A percentile compares a stretch with the other conserved stretches of the same genome.
Conservation (phyloP, 2,329 filamentous ascomycete species). For the Curvularia sp. region DNA sequence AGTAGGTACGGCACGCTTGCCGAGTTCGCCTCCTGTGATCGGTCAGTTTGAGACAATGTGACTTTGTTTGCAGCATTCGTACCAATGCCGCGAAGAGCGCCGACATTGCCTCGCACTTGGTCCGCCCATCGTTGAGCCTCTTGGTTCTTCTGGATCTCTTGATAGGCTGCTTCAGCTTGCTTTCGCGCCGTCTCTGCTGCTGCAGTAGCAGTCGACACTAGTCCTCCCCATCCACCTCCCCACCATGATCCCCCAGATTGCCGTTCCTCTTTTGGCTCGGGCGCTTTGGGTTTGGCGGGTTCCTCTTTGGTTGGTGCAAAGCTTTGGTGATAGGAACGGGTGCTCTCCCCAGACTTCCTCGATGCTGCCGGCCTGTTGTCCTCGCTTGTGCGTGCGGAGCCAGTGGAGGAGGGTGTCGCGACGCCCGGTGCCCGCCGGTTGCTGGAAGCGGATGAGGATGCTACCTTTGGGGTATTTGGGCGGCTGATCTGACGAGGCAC, state of each 20-base stretch:
- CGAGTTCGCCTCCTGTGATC: slow-evolving; percentile 73
- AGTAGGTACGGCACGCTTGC: slow-evolving; percentile 80
- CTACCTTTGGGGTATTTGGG: slow-evolving; percentile 79
- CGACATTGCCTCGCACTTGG: slow-evolving; percentile 89
- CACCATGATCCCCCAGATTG: slow-evolving; percentile 58
- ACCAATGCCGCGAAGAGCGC: slow-evolving; percentile 78
- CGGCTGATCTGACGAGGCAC: slow-evolving; percentile 70
- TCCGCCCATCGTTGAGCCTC: slow-evolving; percentile 97
- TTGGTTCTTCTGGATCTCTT: slow-evolving; percentile 94
- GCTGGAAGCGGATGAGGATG: slow-evolving; percentile 54
- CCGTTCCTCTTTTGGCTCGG: slow-evolving; percentile 62
- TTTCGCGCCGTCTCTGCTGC: slow-evolving; percentile 86
- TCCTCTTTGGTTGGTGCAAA: slow-evolving; percentile 68
- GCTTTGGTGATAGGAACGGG: slow-evolving; percentile 72
- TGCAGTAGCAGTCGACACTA: slow-evolving; percentile 80
- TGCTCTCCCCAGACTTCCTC: slow-evolving; percentile 81
- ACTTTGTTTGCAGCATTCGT: slow-evolving; percentile 30
- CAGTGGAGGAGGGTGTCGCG: slow-evolving; percentile 50
- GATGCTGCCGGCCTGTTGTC: slow-evolving; percentile 66
- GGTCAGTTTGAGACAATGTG: slow-evolving; percentile 21
- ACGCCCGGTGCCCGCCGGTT: slow-evolving; percentile 45
- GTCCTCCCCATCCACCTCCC: slow-evolving; percentile 77
- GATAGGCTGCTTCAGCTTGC: slow-evolving; percentile 90
- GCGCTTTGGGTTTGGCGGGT: slow-evolving; percentile 50
- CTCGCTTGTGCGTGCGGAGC: slow-evolving; percentile 60